Base-by-base conservation (phyloP, 352 stramenopile species). In the Pythium biforme region DNA sequence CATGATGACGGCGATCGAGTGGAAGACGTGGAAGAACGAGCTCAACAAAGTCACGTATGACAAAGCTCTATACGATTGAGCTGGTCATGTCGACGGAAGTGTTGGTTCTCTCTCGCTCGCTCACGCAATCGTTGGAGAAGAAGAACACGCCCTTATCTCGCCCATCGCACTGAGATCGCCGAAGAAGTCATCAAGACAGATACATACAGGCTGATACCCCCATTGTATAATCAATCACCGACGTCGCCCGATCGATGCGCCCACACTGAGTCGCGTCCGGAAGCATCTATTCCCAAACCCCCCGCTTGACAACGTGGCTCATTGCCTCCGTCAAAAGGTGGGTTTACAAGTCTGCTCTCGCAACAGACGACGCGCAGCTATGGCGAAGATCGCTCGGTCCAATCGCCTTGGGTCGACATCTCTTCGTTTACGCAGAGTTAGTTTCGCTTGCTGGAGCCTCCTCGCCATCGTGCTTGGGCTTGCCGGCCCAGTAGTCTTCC, bases 401-500 rank as follows among this genome's bases (percentile, higher is more conserved):
- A 46, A 37, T 37, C 51, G 39, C 7, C 50, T 37, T 48, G 22
- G 26, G 19, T 58, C n/a, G 39, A 45, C 34, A 50, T 52, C 19
- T 50, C 25, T 29, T 43, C 59, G 4, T 59, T 34, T 66, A 66
- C 4, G 59, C 51, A 19, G 53, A 63, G 12, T 49, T 48, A 4
- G n/a, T 60, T 54, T 69, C 54, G 43, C 46, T 67, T 17, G 49
- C 22, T 20, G 51, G 41, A 8, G 43, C 59, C 29, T 22, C 23
- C 15, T 60, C 53, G 7, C 39, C 61, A 8, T 72, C 69, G 45
- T 68, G 57, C 45, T 83, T 72, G 23, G 83, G 86, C 71, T 96
- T 95, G 46, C 73, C 76, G 20, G 85, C 87, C 89, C 89, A 97
- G 75, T 97, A 97, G 40, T 89, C 71, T 34, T 97, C 89, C 80